Conservation (phyloP, 2,329 filamentous ascomycete species). For the Aureobasidium sp. region DNA sequence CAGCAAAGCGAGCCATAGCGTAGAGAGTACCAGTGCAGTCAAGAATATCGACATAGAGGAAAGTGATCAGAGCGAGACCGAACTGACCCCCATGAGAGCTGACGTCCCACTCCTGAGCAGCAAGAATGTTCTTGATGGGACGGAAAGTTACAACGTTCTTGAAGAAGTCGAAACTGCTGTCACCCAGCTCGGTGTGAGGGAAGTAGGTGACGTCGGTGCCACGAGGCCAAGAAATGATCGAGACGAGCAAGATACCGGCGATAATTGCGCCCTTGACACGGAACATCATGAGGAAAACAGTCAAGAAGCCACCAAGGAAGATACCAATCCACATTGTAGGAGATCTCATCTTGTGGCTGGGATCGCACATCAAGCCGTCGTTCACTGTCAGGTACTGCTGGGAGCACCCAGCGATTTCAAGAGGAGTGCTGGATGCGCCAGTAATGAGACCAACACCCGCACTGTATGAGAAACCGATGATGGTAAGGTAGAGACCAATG, state of each 20-base stretch:
- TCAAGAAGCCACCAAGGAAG: constrained; percentile 76
- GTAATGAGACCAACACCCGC: constrained; percentile 76
- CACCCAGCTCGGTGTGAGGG: constrained; percentile 61
- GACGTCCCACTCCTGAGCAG: constrained; percentile 68
- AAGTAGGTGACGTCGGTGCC: constrained; percentile 72
- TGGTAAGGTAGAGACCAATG: constrained; percentile 73
- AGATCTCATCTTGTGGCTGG: constrained; percentile 64
- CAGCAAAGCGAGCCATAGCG: constrained; percentile 79
- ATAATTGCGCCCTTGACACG: constrained; percentile 83
- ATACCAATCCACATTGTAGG: constrained; percentile 84
- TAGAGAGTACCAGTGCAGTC: constrained; percentile 82
- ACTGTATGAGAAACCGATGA: constrained; percentile 70
- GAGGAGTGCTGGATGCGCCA: constrained; percentile 59
- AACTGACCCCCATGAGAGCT: constrained; percentile 65
- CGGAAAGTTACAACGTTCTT: constrained; percentile 82
- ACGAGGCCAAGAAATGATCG: constrained; percentile 82
- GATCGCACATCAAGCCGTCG: constrained; percentile 11
- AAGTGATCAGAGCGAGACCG: constrained; percentile 76
- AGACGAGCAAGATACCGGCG: constrained; percentile 72
- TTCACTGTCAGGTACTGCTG: constrained; percentile 34
- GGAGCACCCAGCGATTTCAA: constrained; percentile 69
- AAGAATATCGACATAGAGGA: constrained; percentile 84
- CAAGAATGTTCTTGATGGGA: constrained; percentile 61
- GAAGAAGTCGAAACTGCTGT: constrained; percentile 76
- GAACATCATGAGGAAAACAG: constrained; percentile 74